Conservation (phyloP, 257 asterid species). For the Solanum raphanifolium region DNA sequence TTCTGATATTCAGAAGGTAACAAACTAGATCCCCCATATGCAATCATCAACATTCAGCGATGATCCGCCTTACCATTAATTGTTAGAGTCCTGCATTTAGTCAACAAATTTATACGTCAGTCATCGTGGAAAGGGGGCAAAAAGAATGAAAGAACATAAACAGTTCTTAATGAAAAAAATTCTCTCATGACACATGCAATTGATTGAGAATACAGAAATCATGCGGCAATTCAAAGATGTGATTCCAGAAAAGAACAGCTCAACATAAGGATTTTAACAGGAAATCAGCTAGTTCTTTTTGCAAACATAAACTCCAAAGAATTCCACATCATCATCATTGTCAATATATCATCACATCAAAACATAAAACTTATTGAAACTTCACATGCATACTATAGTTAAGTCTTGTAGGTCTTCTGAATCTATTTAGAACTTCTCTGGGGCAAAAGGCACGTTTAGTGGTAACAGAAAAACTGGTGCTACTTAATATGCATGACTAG, state of each 20-base stretch:
- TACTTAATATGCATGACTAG: neutral
- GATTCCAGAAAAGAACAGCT: neutral
- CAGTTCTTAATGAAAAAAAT: neutral
- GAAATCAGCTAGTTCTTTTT: neutral
- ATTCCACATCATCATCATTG: neutral
- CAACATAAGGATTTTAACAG: neutral
- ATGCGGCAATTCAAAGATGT: neutral
- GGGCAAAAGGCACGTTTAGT: neutral
- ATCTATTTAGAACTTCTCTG: neutral
- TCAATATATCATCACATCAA: neutral
- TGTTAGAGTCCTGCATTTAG: slow-evolving; percentile 34
- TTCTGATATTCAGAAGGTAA: slow-evolving; percentile 4
- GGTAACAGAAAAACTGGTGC: neutral
- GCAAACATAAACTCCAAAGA: neutral
- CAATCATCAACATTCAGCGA: slow-evolving; percentile 29
- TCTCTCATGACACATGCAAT: neutral
- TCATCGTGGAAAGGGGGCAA: neutral
- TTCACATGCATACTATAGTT: neutral
- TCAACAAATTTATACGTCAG: slow-evolving; percentile 3
- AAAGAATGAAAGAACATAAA: neutral
- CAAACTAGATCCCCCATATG: slow-evolving; percentile 3
- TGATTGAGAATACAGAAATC: neutral
- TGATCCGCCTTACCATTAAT: slow-evolving; percentile 30
- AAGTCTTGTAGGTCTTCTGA: neutral
- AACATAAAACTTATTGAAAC: neutral